These are phyloP conservation scores for Lagerstroemia speciosa DNA, from an alignment of 345 rosid species.

Conservation along the genomic window DNA sequence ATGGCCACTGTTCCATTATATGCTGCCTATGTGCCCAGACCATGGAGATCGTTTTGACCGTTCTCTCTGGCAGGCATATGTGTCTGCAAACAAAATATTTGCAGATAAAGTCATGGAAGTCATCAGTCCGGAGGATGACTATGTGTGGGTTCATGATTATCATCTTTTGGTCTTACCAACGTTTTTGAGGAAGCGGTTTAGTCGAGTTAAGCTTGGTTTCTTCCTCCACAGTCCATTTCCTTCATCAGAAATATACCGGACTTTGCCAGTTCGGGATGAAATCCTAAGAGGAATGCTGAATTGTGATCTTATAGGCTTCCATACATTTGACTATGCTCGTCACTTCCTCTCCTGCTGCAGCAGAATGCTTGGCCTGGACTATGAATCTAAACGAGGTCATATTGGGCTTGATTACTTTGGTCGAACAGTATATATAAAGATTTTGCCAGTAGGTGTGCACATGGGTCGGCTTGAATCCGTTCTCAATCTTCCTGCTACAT, in stretches of 20 bases:
- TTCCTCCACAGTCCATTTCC: slow-evolving; percentile 88
- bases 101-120: slow-evolving; percentile 81
- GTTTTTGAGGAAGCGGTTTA: slow-evolving; percentile 59
- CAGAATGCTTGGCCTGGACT: slow-evolving; percentile 78
- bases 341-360: slow-evolving; percentile 78
- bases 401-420: slow-evolving; percentile 82
- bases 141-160: slow-evolving; percentile 75
- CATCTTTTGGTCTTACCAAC: slow-evolving; percentile 80
- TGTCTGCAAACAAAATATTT: slow-evolving; percentile 67
- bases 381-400: slow-evolving; percentile 76
- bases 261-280: slow-evolving; percentile 62
- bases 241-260: slow-evolving; percentile 74
- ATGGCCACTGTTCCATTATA: slow-evolving; percentile 81
- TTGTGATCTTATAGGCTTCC: slow-evolving; percentile 70
- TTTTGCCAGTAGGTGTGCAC: slow-evolving; percentile 67
- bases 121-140: slow-evolving; percentile 65
- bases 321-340: slow-evolving; percentile 72
- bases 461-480: slow-evolving; percentile 67
- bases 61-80: slow-evolving; percentile 63
- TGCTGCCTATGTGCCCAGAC: slow-evolving; percentile 80
- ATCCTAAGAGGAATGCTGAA: slow-evolving; percentile 59
- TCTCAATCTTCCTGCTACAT: slow-evolving; percentile 51
- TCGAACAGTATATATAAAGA: slow-evolving; percentile 63
- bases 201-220: slow-evolving; percentile 64
- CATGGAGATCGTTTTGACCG: slow-evolving; percentile 74